These are phyloP conservation scores for Boletus tylopilopsis DNA, from an alignment of 768 basidiomycete species.

Conservation along the genomic window DNA sequence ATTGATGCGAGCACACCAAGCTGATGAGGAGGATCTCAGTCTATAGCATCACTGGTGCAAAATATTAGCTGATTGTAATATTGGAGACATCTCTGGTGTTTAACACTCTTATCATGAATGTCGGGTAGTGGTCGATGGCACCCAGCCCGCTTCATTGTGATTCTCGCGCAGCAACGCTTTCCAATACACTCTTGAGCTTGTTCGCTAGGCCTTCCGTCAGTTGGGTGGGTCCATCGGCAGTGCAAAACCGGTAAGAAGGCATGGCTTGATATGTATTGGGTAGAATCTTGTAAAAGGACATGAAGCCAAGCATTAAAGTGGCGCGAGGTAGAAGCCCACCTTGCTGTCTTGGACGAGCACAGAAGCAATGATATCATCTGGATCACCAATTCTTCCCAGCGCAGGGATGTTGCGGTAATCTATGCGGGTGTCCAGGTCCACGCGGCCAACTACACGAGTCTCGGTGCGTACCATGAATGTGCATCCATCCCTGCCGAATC, in stretches of 20 bases:
- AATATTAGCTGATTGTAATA: background rate
- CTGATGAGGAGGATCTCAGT: too few species aligned
- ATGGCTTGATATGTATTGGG: constrained; percentile 77
- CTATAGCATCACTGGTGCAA: too few species aligned
- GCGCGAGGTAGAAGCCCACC: constrained; percentile 32
- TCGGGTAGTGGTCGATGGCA: background rate
- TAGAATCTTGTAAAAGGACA: constrained; percentile 43
- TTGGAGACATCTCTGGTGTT: background rate
- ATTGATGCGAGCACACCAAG: too few species aligned
- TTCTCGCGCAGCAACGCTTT: constrained; percentile 32
- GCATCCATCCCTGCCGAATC: constrained; percentile 80
- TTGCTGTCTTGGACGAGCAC: constrained; percentile 70
- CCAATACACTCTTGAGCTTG: constrained; percentile 42
- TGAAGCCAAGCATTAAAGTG: background rate
- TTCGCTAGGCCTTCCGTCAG: constrained; percentile 64
- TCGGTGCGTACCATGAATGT: constrained; percentile 55
- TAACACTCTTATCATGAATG: background rate
- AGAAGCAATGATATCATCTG: constrained; percentile 78
- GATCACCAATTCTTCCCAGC: constrained; percentile 71
- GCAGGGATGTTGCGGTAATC: constrained; percentile 75
- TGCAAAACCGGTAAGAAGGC: constrained; percentile 81
- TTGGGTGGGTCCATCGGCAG: constrained; percentile 63
- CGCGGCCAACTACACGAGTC: background rate
- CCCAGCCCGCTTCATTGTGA: constrained; percentile 2
- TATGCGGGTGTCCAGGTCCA: constrained; percentile 21